phyloP scores from a whole-genome alignment of 2,329 filamentous ascomycete genomes.

The Pseudogymnoascus sp. region DNA sequence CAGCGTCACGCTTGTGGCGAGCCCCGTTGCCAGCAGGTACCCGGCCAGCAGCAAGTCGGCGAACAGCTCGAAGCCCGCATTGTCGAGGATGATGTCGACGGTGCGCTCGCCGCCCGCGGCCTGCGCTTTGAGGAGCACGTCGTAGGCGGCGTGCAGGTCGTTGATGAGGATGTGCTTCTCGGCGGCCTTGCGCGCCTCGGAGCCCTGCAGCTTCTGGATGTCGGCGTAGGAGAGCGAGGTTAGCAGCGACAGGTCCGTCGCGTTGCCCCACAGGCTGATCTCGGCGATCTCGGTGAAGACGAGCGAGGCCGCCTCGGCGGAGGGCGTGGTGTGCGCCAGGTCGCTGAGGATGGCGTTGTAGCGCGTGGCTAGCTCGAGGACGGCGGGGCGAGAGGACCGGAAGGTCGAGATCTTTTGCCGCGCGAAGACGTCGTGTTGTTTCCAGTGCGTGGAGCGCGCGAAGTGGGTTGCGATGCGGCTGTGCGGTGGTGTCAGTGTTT shows the following conservation, averaged over 20 bases:
- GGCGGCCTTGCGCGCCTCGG: slow-evolving; percentile 72
- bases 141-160: slow-evolving; percentile 67
- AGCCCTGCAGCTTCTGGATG: slow-evolving; percentile 91
- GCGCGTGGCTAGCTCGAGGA: slow-evolving; percentile 70
- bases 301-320: slow-evolving; percentile 62
- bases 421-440: slow-evolving; percentile 79
- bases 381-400: slow-evolving; percentile 79
- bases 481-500: slow-evolving; percentile 30
- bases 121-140: slow-evolving; percentile 56
- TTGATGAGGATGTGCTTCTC: slow-evolving; percentile 92
- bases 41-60: slow-evolving; percentile 90
- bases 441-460: slow-evolving; percentile 71
- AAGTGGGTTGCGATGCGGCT: slow-evolving; percentile 78
- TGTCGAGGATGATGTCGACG: slow-evolving; percentile 93
- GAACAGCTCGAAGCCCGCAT: slow-evolving; percentile 94
- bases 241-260: slow-evolving; percentile 84
- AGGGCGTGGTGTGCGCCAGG: slow-evolving; percentile 36
- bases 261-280: slow-evolving; percentile 96
- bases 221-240: slow-evolving; percentile 90
- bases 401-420: slow-evolving; percentile 89
- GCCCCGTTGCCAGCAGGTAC: slow-evolving; percentile 73
- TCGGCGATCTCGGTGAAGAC: slow-evolving; percentile 91
- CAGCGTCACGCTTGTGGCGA: slow-evolving; percentile 80
- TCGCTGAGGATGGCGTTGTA: slow-evolving; percentile 61
- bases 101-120: slow-evolving; percentile 56